Evolutionary conservation across 2,329 filamentous ascomycete genomes (phyloP).

Genomic region (Aspergillus luchuensis): DNA sequence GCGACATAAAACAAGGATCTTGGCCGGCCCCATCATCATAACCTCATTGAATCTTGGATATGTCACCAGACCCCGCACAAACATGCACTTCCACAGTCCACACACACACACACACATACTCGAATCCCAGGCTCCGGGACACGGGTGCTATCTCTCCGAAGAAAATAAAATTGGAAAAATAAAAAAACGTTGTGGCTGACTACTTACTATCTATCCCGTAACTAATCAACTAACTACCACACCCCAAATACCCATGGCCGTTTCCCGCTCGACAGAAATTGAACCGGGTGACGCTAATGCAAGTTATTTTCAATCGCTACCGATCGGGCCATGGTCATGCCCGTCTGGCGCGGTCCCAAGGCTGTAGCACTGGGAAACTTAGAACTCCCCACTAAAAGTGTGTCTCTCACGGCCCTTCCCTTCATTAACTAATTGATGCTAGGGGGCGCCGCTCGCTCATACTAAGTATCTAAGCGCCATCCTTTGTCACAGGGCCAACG

Average conservation of each 20-base stretch:
- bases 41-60: conserved; percentile 10
- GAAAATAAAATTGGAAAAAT: too few species aligned
- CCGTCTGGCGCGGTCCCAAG: conserved; percentile 31
- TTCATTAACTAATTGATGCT: not conserved
- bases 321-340: conserved; percentile 18
- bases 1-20: conserved; percentile 10
- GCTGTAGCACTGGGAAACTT: conserved; percentile 41
- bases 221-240: not conserved
- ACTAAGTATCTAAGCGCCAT: not conserved
- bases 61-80: conserved; percentile 21
- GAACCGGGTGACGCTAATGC: conserved; percentile 41
- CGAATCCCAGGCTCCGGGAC: conserved; percentile 17
- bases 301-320: conserved; percentile 35
- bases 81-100: too few species aligned
- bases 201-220: not conserved
- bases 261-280: conserved; percentile 8
- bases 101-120: too few species aligned
- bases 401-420: conserved; percentile 19
- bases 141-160: conserved; percentile 11
- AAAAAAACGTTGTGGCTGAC: conserved; percentile 4
- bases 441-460: not conserved
- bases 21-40: not conserved
- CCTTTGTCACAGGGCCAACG: not conserved
- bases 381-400: conserved; percentile 26
- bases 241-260: not conserved